A percentile compares a stretch with the other conserved stretches of the same genome.
Conservation (phyloP, 2,329 filamentous ascomycete species). For the Monilinia vaccinii-corymbosi region DNA sequence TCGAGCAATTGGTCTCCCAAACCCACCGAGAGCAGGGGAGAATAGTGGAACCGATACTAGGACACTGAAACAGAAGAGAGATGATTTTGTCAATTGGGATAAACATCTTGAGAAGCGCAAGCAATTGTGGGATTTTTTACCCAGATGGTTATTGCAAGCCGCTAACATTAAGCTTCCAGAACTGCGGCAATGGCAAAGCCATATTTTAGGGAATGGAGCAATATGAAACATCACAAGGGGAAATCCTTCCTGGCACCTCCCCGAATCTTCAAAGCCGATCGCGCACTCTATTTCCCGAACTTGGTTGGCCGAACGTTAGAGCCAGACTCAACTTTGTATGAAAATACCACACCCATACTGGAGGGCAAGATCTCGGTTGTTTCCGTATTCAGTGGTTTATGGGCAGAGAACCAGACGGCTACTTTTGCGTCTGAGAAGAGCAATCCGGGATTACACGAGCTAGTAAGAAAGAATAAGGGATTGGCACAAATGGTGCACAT, state of each 20-base stretch:
- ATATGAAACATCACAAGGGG: constrained; percentile 72
- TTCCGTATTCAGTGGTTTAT: constrained; percentile 69
- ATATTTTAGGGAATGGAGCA: constrained; percentile 94
- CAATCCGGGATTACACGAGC: constrained; percentile 61
- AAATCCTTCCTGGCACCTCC: constrained; percentile 87
- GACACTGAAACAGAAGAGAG: constrained; percentile 55
- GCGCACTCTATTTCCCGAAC: constrained; percentile 90
- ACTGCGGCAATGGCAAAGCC: constrained; percentile 71
- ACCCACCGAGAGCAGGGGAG: constrained; percentile 66
- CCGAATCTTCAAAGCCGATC: constrained; percentile 72
- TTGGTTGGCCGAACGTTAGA: constrained; percentile 70
- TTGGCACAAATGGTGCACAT: constrained; percentile 71
- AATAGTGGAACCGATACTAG: constrained; percentile 71
- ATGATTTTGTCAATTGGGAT: constrained; percentile 78
- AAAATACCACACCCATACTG: constrained; percentile 69
- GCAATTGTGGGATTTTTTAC: constrained; percentile 48
- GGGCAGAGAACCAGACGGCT: constrained; percentile 74
- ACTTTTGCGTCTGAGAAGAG: constrained; percentile 56
- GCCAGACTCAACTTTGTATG: constrained; percentile 36
- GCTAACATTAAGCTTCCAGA: constrained; percentile 33
- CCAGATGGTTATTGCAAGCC: background rate
- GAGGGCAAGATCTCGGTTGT: constrained; percentile 69
- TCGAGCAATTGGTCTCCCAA: constrained; percentile 73
- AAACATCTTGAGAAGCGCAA: constrained; percentile 71
- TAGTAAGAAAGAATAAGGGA: constrained; percentile 45